These are phyloP conservation scores for Benincasa hispida DNA, from an alignment of 306 rosid species.

Conservation along the genomic window DNA sequence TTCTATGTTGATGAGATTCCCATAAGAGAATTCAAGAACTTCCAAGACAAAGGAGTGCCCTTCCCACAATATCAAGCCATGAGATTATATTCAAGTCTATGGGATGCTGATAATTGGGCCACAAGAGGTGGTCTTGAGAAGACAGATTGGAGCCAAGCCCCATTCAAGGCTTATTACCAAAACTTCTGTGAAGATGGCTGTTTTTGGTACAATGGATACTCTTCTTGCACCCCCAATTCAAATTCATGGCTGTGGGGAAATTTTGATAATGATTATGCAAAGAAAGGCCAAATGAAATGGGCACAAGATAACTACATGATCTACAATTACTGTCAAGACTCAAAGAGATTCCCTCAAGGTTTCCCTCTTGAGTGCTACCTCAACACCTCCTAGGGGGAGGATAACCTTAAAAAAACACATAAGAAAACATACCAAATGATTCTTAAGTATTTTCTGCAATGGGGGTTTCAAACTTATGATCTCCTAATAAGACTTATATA, in stretches of 20 bases:
- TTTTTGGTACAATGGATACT: slow-evolving; percentile 26
- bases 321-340: slow-evolving; percentile 52
- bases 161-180: slow-evolving; percentile 45
- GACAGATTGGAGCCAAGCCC: slow-evolving; percentile 62
- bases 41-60: slow-evolving; percentile 30
- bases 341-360: slow-evolving; percentile 50
- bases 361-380: slow-evolving; percentile 45
- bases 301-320: slow-evolving; percentile 53
- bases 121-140: slow-evolving; percentile 77
- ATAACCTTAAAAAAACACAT: background rate
- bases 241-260: slow-evolving; percentile 26
- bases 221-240: slow-evolving; percentile 33
- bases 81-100: slow-evolving; percentile 48
- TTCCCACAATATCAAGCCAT: slow-evolving; percentile 47
- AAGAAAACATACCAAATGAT: too few relatives aligned
- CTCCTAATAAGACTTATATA: too few relatives aligned
- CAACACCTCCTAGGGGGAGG: background rate
- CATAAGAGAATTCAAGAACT: slow-evolving; percentile 58
- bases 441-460: too few relatives aligned
- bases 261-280: slow-evolving; percentile 21
- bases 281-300: slow-evolving; percentile 33
- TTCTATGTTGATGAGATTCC: slow-evolving; percentile 55
- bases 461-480: too few relatives aligned
- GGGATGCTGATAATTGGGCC: slow-evolving; percentile 78
- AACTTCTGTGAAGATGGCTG: slow-evolving; percentile 39